These are phyloP conservation scores for Hypericum androsaemum DNA, from an alignment of 345 rosid species.

Conservation along the genomic window DNA sequence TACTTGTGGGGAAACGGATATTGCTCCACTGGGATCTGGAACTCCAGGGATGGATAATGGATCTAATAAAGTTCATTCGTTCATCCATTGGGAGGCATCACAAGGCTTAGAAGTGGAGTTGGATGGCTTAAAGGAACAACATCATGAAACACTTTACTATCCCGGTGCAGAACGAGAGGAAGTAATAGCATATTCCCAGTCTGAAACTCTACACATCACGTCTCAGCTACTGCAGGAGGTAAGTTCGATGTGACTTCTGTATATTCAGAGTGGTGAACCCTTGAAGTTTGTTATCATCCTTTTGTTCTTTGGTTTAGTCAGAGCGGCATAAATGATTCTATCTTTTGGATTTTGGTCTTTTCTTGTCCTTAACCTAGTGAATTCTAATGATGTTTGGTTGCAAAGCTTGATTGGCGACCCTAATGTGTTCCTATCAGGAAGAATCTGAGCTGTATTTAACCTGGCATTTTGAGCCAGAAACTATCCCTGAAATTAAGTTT, in stretches of 20 bases:
- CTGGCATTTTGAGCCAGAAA: no score
- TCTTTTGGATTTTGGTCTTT: no score
- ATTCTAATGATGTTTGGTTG: no score
- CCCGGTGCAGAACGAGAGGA: slow-evolving; percentile 26
- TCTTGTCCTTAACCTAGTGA: no score
- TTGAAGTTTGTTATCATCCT: no score
- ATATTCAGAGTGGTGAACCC: no score
- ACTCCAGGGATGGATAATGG: slow-evolving; percentile 23
- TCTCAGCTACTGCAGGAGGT: slow-evolving; percentile 30
- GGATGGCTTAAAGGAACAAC: slow-evolving; percentile 24
- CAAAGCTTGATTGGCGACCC: no score
- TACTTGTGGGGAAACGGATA: slow-evolving; percentile 24
- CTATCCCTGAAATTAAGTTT: no score
- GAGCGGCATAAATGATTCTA: no score
- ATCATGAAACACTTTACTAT: slow-evolving; percentile 23
- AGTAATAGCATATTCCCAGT: slow-evolving; percentile 13
- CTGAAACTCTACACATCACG: slow-evolving; percentile 18
- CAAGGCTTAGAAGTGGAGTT: slow-evolving; percentile 19
- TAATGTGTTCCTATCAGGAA: no score
- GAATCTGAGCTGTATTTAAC: no score
- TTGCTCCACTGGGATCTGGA: slow-evolving; percentile 16
- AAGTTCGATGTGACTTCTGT: slow-evolving; percentile 9
- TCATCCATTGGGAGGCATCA: slow-evolving; percentile 23
- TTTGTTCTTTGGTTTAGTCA: no score
- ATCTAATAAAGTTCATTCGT: slow-evolving; percentile 20